Base-by-base conservation (phyloP, 345 rosid species). In the Citrus glauca region DNA sequence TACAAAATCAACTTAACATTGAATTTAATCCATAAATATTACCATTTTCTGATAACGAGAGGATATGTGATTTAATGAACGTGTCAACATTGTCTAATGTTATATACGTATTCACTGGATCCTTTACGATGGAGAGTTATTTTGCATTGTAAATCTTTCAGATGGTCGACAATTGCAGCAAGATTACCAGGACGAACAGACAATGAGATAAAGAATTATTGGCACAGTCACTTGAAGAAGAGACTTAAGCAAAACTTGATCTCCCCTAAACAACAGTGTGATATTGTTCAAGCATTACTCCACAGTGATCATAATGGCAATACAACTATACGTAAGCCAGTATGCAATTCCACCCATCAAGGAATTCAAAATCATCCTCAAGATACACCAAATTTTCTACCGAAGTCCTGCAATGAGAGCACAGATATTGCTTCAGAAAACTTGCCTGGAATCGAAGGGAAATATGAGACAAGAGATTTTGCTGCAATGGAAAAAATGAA, bases 131-230 rank as follows among this genome's bases (percentile, higher is more conserved):
- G 55, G 55, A 16, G 56, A 50, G 19, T 50, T 4, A 16, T 50
- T 50, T 14, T 50, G 19, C 56, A 1, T 50, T 50, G 56, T 50
- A 17, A 50, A 50, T 50, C 22, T 50, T 50, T 50, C 76, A 85
- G 86, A 70, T 85, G 86, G 88, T 81, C 86, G 2, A 66, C 80
- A 10, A 82, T 85, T 17, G 86, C 84, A 17, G 81, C 81, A 48
- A 85, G 53, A 17, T 68, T 85, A 62, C 79, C 79, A 2, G 86
- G 88, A 33, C 62, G 84, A 65, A 83, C 86, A 40, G 88, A 83
- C 28, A 82, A 82, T 48, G 88, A 85, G 71, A 81, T 85, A 3
- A 85, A 85, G 65, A 85, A 85, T 55, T 69, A 64, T 9, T 83
- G 88, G 86, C 84, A 81, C 50, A 42, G 79, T 40, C 82, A 67